These are phyloP conservation scores for Trametes cinnabarina DNA, from an alignment of 768 basidiomycete genomes.

Conservation along the genomic window DNA sequence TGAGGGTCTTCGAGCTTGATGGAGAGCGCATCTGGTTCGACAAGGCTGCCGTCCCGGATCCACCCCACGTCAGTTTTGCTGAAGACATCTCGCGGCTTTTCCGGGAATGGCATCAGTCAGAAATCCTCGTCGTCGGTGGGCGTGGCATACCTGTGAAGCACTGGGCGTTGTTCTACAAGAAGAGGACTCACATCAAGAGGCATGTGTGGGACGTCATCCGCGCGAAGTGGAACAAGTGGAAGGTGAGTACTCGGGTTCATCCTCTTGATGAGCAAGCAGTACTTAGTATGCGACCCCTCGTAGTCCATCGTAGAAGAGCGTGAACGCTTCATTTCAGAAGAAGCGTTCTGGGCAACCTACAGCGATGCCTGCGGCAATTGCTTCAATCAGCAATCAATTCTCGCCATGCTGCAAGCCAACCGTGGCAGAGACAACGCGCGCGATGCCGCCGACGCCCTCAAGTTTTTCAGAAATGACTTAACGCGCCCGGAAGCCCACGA, in stretches of 20 bases:
- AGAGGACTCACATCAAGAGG: background rate
- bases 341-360: slow-evolving; percentile 18
- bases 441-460: slow-evolving; percentile 11
- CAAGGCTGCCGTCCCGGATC: slow-evolving; percentile 3
- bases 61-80: slow-evolving; percentile 10
- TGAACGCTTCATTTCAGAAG: background rate
- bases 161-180: slow-evolving; percentile 23
- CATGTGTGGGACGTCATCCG: slow-evolving; percentile 17
- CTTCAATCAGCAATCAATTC: slow-evolving; percentile 10
- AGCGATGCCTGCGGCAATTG: slow-evolving; percentile 6
- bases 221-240: slow-evolving; percentile 15
- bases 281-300: no score
- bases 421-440: background rate
- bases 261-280: no score
- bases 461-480: slow-evolving; percentile 15
- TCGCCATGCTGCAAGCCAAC: background rate
- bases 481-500: background rate
- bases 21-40: background rate
- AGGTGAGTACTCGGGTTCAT: no score
- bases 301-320: slow-evolving; percentile 20
- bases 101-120: slow-evolving; percentile 18
- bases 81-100: slow-evolving; percentile 17
- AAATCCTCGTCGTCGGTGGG: slow-evolving; percentile 11
- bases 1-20: slow-evolving; percentile 1
- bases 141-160: slow-evolving; percentile 19